Conservation (phyloP, 2,329 filamentous ascomycete species). For the Cladosporium sp. region DNA sequence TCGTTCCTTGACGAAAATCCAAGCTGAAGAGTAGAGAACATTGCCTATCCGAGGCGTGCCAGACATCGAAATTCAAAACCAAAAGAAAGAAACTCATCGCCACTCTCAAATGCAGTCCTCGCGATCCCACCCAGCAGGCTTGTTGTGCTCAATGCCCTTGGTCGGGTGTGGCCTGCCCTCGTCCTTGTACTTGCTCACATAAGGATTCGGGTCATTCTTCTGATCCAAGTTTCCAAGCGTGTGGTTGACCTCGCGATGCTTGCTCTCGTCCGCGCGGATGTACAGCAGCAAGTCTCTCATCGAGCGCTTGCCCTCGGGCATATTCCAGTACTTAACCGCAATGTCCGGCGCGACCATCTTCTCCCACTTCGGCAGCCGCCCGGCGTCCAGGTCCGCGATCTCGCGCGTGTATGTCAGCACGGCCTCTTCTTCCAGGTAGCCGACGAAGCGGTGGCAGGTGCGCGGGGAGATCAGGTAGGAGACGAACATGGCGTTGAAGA, state of each 20-base stretch:
- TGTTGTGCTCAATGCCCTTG: constrained; percentile 65
- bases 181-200: constrained; percentile 79
- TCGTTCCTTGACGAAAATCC: not conserved
- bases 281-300: constrained; percentile 89
- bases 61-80: not conserved
- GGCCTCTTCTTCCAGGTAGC: constrained; percentile 95
- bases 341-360: constrained; percentile 81
- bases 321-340: constrained; percentile 88
- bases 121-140: constrained; percentile 78
- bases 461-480: constrained; percentile 83
- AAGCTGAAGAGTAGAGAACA: constrained; percentile 8
- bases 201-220: constrained; percentile 87
- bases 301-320: constrained; percentile 78
- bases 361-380: constrained; percentile 80
- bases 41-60: not conserved
- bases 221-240: constrained; percentile 87
- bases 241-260: constrained; percentile 85
- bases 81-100: not conserved
- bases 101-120: constrained; percentile 53
- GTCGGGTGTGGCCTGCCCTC: constrained; percentile 66
- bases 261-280: constrained; percentile 85
- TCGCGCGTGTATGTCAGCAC: constrained; percentile 93
- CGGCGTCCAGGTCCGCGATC: constrained; percentile 81
- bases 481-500: constrained; percentile 92
- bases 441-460: constrained; percentile 92